Conservation (phyloP, 352 stramenopile genomes). For the Saprolegnia diclina region DNA sequence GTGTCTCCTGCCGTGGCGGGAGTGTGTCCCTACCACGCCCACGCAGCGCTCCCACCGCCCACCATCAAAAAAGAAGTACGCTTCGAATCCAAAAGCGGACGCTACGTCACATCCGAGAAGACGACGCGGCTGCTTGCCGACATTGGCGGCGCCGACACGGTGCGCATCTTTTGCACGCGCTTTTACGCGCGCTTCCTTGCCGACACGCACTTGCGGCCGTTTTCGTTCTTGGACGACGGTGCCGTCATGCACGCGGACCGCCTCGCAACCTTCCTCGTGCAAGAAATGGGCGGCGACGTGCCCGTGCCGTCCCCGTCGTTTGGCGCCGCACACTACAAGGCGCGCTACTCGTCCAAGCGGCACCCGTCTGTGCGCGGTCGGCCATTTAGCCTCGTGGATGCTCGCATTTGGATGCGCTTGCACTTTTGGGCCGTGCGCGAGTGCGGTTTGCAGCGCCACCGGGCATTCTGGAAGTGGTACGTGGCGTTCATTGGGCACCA, state of each 20-base stretch:
- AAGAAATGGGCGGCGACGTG: constrained; percentile 9
- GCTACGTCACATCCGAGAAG: not conserved
- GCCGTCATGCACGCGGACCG: not conserved
- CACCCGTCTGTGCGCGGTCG: constrained; percentile 27
- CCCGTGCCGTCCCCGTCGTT: not conserved
- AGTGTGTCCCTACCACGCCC: not conserved
- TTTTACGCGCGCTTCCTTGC: not conserved
- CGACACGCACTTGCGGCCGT: not conserved
- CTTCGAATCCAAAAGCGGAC: not conserved
- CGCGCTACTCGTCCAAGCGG: not conserved
- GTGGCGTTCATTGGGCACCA: constrained; percentile 53
- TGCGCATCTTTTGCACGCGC: not conserved
- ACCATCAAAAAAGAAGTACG: not conserved
- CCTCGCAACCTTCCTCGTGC: not conserved
- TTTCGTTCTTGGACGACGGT: not conserved
- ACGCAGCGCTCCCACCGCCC: not conserved
- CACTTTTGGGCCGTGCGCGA: constrained; percentile 52
- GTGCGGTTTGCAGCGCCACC: constrained; percentile 30
- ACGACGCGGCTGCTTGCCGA: not conserved
- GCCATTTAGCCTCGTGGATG: constrained; percentile 50
- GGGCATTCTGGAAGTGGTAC: constrained; percentile 51
- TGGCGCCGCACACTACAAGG: not conserved
- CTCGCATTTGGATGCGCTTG: constrained; percentile 51
- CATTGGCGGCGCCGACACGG: not conserved
- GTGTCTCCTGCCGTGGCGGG: not conserved